Evolutionary conservation across 768 basidiomycete genomes (phyloP), one percentile per base, ranked within the genome.

Genomic region (Jaapia argillacea): DNA sequence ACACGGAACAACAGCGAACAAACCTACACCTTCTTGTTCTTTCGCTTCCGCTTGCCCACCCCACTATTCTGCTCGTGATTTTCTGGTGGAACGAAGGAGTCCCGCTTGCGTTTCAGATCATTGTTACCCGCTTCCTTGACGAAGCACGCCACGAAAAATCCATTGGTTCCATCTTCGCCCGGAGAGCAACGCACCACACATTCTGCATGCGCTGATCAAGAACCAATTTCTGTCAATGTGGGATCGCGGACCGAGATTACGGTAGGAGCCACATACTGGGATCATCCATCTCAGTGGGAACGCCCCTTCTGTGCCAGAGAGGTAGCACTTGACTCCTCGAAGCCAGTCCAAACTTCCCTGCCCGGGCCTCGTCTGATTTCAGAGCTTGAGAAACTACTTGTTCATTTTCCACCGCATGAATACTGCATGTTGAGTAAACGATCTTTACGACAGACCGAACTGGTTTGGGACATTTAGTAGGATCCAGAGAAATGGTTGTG

Each of bases 61-160:
- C 10, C 28, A 33, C 16, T 33, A 33, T 33, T n/a, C n/a, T n/a
- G n/a, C n/a, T n/a, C n/a, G n/a, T n/a, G n/a, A n/a, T n/a, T n/a
- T n/a, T n/a, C n/a, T n/a, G n/a, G n/a, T n/a, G n/a, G n/a, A n/a
- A n/a, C n/a, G n/a, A 7, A 7, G 37, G 22, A 14, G 21, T 40
- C 42, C 22, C 43, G 45, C 12, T 40, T 47, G 20, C 49, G 45
- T 23, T 28, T 38, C 37, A 13, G 10, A 22, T 7, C 20, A 22
- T 13, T 39, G 48, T 21, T 20, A 36, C 41, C 42, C 28, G n/a
- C 38, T 5, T 24, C 38, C 3, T 48, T 52, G 28, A 89, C 66
- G 58, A 98, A 92, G 59, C 86, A 96, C n/a, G 88, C 81, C 20
- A 99, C 93, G 53, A 99, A 99, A 68, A 99, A 99, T 0, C 96